A percentile compares a stretch with the other conserved stretches of the same genome.
phyloP scores from a whole-genome alignment of 495 filamentous ascomycete genomes.

The Penicillium goetzii region DNA sequence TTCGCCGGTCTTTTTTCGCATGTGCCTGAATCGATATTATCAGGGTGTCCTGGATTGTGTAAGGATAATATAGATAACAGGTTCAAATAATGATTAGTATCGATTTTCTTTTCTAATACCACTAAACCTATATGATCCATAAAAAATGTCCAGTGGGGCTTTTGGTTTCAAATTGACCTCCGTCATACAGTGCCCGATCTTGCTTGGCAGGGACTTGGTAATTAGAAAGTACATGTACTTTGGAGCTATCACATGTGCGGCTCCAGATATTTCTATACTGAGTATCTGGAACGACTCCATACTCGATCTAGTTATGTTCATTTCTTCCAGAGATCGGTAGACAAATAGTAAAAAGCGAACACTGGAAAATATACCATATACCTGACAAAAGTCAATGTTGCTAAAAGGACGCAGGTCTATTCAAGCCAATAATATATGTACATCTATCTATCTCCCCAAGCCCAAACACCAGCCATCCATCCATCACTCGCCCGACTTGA shows the following conservation, averaged over 20 bases:
- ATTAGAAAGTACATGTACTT: too few relatives aligned
- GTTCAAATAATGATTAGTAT: neutral
- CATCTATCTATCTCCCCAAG: neutral
- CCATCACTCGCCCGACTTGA: slow-evolving; percentile 15
- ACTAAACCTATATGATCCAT: neutral
- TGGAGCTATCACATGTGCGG: too few relatives aligned
- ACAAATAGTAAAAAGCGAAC: too few relatives aligned
- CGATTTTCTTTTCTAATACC: neutral
- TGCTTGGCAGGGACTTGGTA: neutral
- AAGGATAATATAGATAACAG: neutral
- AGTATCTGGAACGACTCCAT: too few relatives aligned
- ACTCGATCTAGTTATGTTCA: too few relatives aligned
- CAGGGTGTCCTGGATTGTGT: too few relatives aligned
- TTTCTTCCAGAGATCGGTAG: too few relatives aligned
- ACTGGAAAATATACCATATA: too few relatives aligned
- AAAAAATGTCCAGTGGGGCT: neutral
- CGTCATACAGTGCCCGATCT: neutral
- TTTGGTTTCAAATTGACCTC: neutral
- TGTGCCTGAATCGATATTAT: neutral
- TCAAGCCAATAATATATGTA: neutral
- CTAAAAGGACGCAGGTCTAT: neutral
- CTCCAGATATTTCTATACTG: too few relatives aligned
- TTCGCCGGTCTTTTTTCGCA: neutral
- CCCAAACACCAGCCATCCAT: neutral
- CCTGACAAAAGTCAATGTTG: neutral